phyloP scores from a whole-genome alignment of 805 yeast genomes.

The Suhomyces vadensis region DNA sequence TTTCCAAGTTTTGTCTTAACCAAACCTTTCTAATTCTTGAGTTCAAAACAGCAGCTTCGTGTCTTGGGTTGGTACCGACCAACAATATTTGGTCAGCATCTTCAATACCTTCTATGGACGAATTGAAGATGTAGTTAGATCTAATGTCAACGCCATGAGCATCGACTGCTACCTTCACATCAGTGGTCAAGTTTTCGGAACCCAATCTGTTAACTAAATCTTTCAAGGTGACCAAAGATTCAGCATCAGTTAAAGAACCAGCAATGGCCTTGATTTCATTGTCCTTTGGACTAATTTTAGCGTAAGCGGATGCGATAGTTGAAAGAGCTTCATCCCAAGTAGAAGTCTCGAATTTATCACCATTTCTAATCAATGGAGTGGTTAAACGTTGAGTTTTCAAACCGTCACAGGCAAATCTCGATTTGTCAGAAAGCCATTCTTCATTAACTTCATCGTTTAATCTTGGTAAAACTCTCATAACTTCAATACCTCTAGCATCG shows the following conservation, averaged over 20 bases:
- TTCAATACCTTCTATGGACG: conserved; percentile 76
- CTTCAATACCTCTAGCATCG: conserved; percentile 84
- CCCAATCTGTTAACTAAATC: conserved; percentile 75
- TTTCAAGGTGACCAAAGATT: conserved; percentile 77
- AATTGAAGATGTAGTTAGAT: conserved; percentile 77
- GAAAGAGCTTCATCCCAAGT: conserved; percentile 87
- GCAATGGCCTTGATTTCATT: conserved; percentile 79
- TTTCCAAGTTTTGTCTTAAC: conserved; percentile 66
- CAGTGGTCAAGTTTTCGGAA: conserved; percentile 78
- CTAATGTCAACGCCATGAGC: conserved; percentile 73
- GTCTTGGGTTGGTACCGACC: conserved; percentile 86
- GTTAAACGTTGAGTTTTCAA: conserved; percentile 84
- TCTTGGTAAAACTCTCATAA: conserved; percentile 84
- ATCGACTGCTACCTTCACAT: conserved; percentile 55
- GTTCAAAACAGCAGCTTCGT: conserved; percentile 85
- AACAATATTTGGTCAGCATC: conserved; percentile 79
- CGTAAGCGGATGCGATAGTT: conserved; percentile 62
- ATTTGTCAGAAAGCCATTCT: conserved; percentile 89
- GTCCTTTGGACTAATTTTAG: conserved; percentile 55
- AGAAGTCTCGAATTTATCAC: conserved; percentile 67
- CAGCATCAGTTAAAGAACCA: conserved; percentile 83
- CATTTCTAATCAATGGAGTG: conserved; percentile 71
- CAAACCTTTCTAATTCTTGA: conserved; percentile 81
- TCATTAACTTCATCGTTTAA: conserved; percentile 84
- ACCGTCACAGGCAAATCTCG: conserved; percentile 84